Base-by-base conservation (phyloP, 1,284 basidiomycete species). In the Stereum hirsutum region DNA sequence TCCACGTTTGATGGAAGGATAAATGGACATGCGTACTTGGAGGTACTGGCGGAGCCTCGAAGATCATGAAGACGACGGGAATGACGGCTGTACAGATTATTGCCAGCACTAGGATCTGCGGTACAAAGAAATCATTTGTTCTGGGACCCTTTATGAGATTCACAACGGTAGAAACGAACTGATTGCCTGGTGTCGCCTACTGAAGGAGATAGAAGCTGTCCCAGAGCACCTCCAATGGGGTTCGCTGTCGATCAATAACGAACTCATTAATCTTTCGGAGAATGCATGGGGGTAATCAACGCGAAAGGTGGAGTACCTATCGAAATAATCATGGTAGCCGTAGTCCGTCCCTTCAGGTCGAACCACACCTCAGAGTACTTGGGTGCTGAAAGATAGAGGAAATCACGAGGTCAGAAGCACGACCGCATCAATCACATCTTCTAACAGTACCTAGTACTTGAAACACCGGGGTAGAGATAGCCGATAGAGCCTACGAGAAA, bases 361-460 rank as follows among this genome's bases (percentile, higher is more conserved):
- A 89, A 89, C 87, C 87, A 89, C 24, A 68, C 68, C 55, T 89
- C 82, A 1, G 85, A 88, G 57, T 81, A 89, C 44, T 74, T 80
- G 2, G 74, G 72, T n/a, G n/a, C n/a, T n/a, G n/a, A n/a, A n/a
- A n/a, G n/a, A n/a, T n/a, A n/a, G n/a, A n/a, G n/a, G n/a, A n/a
- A n/a, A n/a, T n/a, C n/a, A n/a, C n/a, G n/a, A n/a, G n/a, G n/a
- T n/a, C n/a, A n/a, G n/a, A n/a, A n/a, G n/a, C n/a, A n/a, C n/a
- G n/a, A n/a, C n/a, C n/a, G n/a, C n/a, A n/a, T n/a, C n/a, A n/a
- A n/a, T n/a, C n/a, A n/a, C n/a, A n/a, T n/a, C n/a, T n/a, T n/a
- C n/a, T n/a, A n/a, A n/a, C n/a, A n/a, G n/a, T n/a, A 1, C 70
- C 70, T 4, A 88, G 61, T 17, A 88, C 71, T 59, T 85, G 83